Conservation (phyloP, 257 asterid genomes). For the Primulina huaijiensis region DNA sequence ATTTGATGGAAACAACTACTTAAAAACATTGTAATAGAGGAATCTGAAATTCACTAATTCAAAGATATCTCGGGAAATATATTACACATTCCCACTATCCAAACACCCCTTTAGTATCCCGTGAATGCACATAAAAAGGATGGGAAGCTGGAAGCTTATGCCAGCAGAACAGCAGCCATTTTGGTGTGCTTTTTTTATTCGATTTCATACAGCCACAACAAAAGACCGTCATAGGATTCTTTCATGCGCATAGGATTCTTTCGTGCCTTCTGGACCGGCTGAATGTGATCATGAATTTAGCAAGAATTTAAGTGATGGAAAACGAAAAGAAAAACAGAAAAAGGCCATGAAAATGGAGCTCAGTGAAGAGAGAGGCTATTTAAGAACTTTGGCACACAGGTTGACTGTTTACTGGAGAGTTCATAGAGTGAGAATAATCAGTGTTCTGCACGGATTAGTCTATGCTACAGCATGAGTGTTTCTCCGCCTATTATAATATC, state of each 20-base stretch:
- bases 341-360: not conserved
- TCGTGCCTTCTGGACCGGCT: not conserved
- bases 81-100: not conserved
- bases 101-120: not conserved
- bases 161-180: not conserved
- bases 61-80: not conserved
- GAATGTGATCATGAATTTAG: conserved; percentile 18
- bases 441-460: not conserved
- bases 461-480: too few relatives aligned
- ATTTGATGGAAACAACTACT: not conserved
- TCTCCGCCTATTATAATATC: too few relatives aligned
- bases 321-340: not conserved
- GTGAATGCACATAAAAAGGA: not conserved
- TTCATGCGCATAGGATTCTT: conserved; percentile 9
- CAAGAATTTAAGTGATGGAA: not conserved
- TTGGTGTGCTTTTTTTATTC: not conserved
- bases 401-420: not conserved
- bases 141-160: not conserved
- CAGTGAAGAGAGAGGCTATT: not conserved
- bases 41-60: not conserved
- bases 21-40: not conserved
- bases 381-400: not conserved
- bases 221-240: conserved; percentile 22
- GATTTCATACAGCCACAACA: not conserved
- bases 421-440: not conserved